A percentile compares a stretch with the other conserved stretches of the same genome.
These are phyloP conservation scores for Asclepias syriaca DNA, from an alignment of 257 asterid genomes.

Conservation along the genomic window DNA sequence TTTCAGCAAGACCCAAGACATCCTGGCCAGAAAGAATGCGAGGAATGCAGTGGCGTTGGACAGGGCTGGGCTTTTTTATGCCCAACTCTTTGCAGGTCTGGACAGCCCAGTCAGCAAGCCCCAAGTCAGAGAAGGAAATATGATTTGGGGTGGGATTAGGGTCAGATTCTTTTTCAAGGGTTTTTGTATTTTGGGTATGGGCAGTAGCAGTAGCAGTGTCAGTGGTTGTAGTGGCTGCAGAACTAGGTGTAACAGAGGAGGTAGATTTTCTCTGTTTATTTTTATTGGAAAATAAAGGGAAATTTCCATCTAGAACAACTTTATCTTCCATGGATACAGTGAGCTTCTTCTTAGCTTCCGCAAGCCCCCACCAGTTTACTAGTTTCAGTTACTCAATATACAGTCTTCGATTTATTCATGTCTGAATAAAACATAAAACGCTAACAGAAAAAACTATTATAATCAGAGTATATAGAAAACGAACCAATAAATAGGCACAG, in stretches of 20 bases:
- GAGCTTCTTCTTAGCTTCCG: not conserved
- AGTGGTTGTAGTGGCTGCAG: slow-evolving; percentile 4
- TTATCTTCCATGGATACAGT: slow-evolving; percentile 28
- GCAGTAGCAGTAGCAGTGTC: not conserved
- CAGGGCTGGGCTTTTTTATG: slow-evolving; percentile 85
- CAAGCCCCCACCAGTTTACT: not conserved
- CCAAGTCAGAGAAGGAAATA: slow-evolving; percentile 64
- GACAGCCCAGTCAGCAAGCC: slow-evolving; percentile 79
- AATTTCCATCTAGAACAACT: slow-evolving; percentile 33
- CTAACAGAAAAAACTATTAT: not conserved
- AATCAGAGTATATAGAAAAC: not conserved
- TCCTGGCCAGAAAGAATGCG: slow-evolving; percentile 75
- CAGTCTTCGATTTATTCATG: not conserved
- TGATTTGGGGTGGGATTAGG: slow-evolving; percentile 49
- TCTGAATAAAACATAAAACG: not conserved
- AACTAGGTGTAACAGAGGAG: not conserved
- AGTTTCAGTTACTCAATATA: not conserved
- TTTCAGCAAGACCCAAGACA: slow-evolving; percentile 85
- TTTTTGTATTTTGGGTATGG: slow-evolving; percentile 10
- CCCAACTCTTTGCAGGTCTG: slow-evolving; percentile 80
- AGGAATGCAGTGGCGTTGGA: slow-evolving; percentile 90
- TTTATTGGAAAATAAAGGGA: slow-evolving; percentile 55
- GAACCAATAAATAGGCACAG: not conserved
- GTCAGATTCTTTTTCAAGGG: slow-evolving; percentile 49
- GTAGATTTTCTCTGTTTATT: slow-evolving; percentile 12